These are phyloP conservation scores for Hypoxylon sp. DNA, from an alignment of 2,329 filamentous ascomycete species.

Conservation along the genomic window DNA sequence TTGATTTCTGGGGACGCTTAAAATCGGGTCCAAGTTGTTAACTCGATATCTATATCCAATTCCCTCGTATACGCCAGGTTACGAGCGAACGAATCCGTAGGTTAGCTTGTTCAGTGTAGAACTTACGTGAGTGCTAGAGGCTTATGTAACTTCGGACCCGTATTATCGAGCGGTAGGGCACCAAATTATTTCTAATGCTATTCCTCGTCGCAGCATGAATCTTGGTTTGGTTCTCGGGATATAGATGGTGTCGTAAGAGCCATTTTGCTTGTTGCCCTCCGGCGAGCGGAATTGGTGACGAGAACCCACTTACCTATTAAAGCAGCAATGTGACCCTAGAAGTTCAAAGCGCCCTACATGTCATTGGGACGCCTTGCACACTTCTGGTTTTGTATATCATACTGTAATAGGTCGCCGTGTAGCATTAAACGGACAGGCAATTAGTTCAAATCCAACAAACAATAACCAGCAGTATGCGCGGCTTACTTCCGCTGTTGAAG, in stretches of 20 bases:
- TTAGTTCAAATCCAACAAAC: background rate
- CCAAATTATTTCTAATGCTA: slow-evolving; percentile 2
- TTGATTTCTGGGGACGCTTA: background rate
- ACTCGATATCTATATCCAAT: background rate
- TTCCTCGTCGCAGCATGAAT: slow-evolving; percentile 4
- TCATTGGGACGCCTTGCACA: background rate
- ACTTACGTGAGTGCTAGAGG: slow-evolving; percentile 11
- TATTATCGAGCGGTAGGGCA: background rate
- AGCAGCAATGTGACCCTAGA: slow-evolving; percentile 19
- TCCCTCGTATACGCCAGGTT: background rate
- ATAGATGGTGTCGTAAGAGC: slow-evolving; percentile 1
- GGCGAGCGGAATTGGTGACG: slow-evolving; percentile 13
- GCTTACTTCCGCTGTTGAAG: slow-evolving; percentile 12
- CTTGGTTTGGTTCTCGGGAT: background rate
- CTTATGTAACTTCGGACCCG: slow-evolving; percentile 2
- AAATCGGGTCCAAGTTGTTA: background rate
- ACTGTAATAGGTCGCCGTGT: background rate
- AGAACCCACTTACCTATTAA: slow-evolving; percentile 4
- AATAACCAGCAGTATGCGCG: background rate
- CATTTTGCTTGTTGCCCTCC: background rate
- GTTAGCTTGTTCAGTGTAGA: background rate
- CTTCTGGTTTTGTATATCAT: slow-evolving; percentile 4
- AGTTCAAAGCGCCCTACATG: slow-evolving; percentile 2
- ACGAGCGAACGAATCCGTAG: slow-evolving; percentile 8
- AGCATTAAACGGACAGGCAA: background rate